Percentiles rank a stretch among this genome's conserved stretches.
Conservation (phyloP, 2,329 filamentous ascomycete species). For the Orbilia ellipsospora region DNA sequence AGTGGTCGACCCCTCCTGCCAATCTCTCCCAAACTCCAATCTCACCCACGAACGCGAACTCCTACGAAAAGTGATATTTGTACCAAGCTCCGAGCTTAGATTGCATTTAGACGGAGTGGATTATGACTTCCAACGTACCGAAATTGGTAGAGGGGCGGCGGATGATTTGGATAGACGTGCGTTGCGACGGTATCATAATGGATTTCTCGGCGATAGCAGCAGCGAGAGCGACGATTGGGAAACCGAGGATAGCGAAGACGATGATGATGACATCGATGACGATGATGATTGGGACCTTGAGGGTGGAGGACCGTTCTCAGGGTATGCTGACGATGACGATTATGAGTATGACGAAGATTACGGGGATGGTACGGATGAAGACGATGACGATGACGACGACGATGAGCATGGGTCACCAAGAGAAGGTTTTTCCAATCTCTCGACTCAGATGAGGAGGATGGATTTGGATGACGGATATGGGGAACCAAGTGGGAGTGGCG, state of each 20-base stretch:
- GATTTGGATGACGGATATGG: no score
- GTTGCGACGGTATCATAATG: constrained; percentile 35
- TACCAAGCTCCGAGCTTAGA: constrained; percentile 55
- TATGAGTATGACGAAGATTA: constrained; percentile 41
- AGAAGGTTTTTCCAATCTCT: no score
- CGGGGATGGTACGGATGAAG: constrained; percentile 9
- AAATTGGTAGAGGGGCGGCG: neutral
- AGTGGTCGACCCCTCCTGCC: constrained; percentile 19
- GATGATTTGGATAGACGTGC: constrained; percentile 14
- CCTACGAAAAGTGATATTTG: constrained; percentile 46
- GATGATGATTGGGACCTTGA: constrained; percentile 38
- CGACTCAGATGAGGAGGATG: no score
- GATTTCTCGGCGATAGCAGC: constrained; percentile 23
- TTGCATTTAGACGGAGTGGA: constrained; percentile 54
- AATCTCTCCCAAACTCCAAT: constrained; percentile 24
- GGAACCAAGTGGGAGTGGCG: no score
- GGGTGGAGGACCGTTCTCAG: constrained; percentile 9
- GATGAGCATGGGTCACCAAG: no score
- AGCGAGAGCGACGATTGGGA: constrained; percentile 40
- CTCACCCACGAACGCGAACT: constrained; percentile 42
- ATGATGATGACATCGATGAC: constrained; percentile 44
- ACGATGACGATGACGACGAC: neutral
- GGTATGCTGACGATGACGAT: constrained; percentile 31
- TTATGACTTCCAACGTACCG: constrained; percentile 33
- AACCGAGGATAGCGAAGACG: constrained; percentile 37